Base-by-base conservation (phyloP, 129 eudicot species). In the Kitagawia praeruptora region DNA sequence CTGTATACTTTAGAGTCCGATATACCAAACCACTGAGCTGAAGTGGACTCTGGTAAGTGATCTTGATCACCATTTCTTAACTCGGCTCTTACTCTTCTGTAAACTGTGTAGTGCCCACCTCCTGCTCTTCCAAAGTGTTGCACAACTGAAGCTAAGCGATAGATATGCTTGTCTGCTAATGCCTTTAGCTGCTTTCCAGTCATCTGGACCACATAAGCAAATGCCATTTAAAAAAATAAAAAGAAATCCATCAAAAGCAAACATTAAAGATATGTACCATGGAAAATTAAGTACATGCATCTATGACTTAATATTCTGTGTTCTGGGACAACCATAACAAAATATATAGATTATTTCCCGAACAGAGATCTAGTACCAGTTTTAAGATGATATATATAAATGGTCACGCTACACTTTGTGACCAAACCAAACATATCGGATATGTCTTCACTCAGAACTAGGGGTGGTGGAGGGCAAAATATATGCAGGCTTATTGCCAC, bases 51-150 rank as follows among this genome's bases (percentile, higher is more conserved):
- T 14, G 56, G 70, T 11, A 70, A 31, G 18, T 72, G 83, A 75
- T 44, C 81, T 13, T 75, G 75, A 77, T 56, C 80, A 37, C 64
- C 89, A 19, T 67, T 77, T 25, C 77, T 83, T 13, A 76, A 38
- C n/a, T 77, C 79, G 67, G 47, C 82, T 77, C 38, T 76, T 42
- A 84, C 90, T 87, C 92, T 87, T 89, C 97, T 85, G 84, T 92
- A 95, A 77, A 95, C 94, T 8, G 84, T 92, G 80, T 95, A 95
- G 81, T 95, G 98, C 39, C 98, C 98, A 19, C 90, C 66, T 83
- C 94, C 90, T 19, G 89, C 80, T 56, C 61, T 81, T 76, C 97
- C 97, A 80, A 86, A 88, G 84, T 95, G 98, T 83, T 85, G 91
- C 64, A 92, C 97, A 18, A 90, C 98, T 16, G 98, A 95, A 76